These are phyloP conservation scores for Melaleuca alternifolia DNA, from an alignment of 345 rosid species.

Conservation along the genomic window DNA sequence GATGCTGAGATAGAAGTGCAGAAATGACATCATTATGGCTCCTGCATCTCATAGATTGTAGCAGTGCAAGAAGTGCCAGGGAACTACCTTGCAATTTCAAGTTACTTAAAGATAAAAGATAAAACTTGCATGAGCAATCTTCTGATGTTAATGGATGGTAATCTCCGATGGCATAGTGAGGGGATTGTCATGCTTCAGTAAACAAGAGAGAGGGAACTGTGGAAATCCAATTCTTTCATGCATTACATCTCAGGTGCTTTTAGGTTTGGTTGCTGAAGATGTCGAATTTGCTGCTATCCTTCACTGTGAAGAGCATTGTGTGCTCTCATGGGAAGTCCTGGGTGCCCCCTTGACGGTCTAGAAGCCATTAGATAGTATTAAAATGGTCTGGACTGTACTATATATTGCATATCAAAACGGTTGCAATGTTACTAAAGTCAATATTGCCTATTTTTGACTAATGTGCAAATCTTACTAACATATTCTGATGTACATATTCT, in stretches of 20 bases:
- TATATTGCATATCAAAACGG: not conserved
- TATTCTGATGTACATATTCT: not conserved
- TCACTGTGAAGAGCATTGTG: not conserved
- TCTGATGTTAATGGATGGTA: not conserved
- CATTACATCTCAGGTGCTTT: not conserved
- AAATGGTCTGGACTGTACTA: not conserved
- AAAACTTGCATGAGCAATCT: not conserved
- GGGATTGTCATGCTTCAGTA: not conserved
- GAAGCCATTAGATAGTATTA: not conserved
- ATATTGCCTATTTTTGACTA: not conserved
- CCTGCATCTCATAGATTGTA: not conserved
- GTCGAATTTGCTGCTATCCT: not conserved
- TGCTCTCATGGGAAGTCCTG: not conserved
- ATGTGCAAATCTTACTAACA: not conserved
- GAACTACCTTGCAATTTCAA: not conserved
- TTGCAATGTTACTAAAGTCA: not conserved
- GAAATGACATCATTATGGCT: not conserved
- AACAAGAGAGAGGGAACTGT: not conserved
- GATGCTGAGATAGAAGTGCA: not conserved
- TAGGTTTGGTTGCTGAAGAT: not conserved
- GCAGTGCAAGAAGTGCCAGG: not conserved
- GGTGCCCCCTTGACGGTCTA: not conserved
- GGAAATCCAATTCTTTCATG: not conserved
- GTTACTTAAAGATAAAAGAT: not conserved
- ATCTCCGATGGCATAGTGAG: not conserved